These are phyloP conservation scores for Paramyrothecium roridum DNA, from an alignment of 2,329 filamentous ascomycete species.

Conservation along the genomic window DNA sequence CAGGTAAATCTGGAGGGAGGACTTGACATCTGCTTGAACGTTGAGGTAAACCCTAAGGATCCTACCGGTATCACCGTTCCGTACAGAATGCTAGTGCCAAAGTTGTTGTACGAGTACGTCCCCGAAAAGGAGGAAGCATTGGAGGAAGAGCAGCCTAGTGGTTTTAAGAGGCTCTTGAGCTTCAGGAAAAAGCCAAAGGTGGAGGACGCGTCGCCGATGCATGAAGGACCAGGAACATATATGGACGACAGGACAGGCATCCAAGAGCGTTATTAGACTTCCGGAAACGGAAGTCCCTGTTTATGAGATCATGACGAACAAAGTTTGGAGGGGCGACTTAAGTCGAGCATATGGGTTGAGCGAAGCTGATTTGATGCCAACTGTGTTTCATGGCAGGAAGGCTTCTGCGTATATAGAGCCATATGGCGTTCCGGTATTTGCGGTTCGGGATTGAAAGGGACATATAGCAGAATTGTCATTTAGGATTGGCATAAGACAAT, in stretches of 20 bases:
- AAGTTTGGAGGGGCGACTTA: background rate
- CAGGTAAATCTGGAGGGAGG: constrained; percentile 78
- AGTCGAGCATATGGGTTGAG: background rate
- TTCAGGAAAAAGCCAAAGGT: constrained; percentile 33
- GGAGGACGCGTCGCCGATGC: constrained; percentile 4
- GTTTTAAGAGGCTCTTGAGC: constrained; percentile 44
- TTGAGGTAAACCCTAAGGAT: constrained; percentile 83
- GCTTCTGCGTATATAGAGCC: background rate
- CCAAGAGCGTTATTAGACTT: background rate
- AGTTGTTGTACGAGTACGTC: constrained; percentile 60
- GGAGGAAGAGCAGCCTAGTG: constrained; percentile 17
- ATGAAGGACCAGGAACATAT: constrained; percentile 1
- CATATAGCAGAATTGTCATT: background rate
- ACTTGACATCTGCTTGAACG: constrained; percentile 82
- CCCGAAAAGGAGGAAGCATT: constrained; percentile 31
- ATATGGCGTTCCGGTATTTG: background rate
- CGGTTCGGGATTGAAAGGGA: too few relatives aligned
- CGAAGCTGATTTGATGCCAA: background rate
- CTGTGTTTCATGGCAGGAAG: background rate
- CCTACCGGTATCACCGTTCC: constrained; percentile 84
- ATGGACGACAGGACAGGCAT: background rate
- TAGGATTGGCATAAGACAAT: background rate
- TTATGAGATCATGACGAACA: background rate
- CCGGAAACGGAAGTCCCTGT: background rate
- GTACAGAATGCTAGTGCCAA: constrained; percentile 83